Conservation (phyloP, 2,329 filamentous ascomycete species). For the Alternaria metachromatica region DNA sequence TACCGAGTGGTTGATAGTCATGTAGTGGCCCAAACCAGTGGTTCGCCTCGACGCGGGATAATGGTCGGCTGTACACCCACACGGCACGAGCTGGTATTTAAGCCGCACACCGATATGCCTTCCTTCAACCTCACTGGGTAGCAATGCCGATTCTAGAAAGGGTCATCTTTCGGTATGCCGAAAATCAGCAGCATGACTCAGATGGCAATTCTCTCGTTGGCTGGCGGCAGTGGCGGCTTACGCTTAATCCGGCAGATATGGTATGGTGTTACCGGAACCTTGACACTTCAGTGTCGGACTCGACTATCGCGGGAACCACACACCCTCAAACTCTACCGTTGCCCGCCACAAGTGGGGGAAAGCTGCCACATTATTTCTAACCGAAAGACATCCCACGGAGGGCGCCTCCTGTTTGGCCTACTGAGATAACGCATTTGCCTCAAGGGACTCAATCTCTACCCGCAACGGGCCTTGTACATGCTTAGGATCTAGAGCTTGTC, state of each 20-base stretch:
- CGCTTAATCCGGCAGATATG: slow-evolving; percentile 11
- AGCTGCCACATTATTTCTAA: not conserved
- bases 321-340: not conserved
- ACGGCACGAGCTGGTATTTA: slow-evolving; percentile 10
- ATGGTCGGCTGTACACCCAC: slow-evolving; percentile 11
- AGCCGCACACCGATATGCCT: slow-evolving; percentile 29
- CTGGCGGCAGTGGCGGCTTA: slow-evolving; percentile 25
- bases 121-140: slow-evolving; percentile 15
- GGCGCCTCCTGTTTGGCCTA: not conserved
- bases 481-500: not conserved
- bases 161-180: slow-evolving; percentile 30
- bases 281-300: not conserved
- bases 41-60: not conserved
- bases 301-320: slow-evolving; percentile 2
- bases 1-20: not conserved
- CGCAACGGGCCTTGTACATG: not conserved
- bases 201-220: not conserved
- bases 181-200: slow-evolving; percentile 8
- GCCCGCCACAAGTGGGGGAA: not conserved
- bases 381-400: not conserved
- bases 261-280: slow-evolving; percentile 2
- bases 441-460: not conserved
- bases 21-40: not conserved
- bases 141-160: slow-evolving; percentile 1
- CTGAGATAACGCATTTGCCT: not conserved